Evolutionary conservation across 2,329 filamentous ascomycete genomes (phyloP).

Genomic region (Epichloe sibirici): DNA sequence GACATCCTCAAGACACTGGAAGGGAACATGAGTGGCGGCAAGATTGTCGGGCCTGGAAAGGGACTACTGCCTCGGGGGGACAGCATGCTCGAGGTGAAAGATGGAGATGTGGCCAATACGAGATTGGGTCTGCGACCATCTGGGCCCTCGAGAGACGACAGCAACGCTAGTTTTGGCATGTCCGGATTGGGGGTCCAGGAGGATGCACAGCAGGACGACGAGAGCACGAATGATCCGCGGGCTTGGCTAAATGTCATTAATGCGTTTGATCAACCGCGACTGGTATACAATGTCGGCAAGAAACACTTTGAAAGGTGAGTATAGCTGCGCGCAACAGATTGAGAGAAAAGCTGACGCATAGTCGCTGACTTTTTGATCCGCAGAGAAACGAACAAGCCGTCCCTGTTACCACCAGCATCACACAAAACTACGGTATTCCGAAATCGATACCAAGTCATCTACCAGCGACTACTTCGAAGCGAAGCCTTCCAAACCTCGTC

Average conservation of each 20-base stretch:
- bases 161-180: conserved; percentile 52
- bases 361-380: neutral
- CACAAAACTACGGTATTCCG: conserved; percentile 80
- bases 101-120: conserved; percentile 40
- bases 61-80: conserved; percentile 42
- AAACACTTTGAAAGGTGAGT: conserved; percentile 77
- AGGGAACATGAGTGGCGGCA: conserved; percentile 80
- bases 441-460: conserved; percentile 82
- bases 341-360: neutral
- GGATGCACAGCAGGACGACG: conserved; percentile 39
- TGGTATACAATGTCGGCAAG: conserved; percentile 65
- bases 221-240: conserved; percentile 54
- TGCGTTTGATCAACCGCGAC: conserved; percentile 74
- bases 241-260: conserved; percentile 75
- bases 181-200: conserved; percentile 40
- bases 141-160: conserved; percentile 42
- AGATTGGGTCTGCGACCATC: conserved; percentile 39
- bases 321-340: neutral
- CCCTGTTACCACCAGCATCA: conserved; percentile 61
- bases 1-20: conserved; percentile 75
- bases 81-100: conserved; percentile 50
- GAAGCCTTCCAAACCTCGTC: conserved; percentile 82
- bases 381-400: conserved; percentile 51
- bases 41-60: conserved; percentile 39
- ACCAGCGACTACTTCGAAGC: conserved; percentile 84